Evolutionary conservation across 176 grass and related monocot genomes (phyloP), one percentile per base, ranked within the genome.

Genomic region (Aechmea fasciata): DNA sequence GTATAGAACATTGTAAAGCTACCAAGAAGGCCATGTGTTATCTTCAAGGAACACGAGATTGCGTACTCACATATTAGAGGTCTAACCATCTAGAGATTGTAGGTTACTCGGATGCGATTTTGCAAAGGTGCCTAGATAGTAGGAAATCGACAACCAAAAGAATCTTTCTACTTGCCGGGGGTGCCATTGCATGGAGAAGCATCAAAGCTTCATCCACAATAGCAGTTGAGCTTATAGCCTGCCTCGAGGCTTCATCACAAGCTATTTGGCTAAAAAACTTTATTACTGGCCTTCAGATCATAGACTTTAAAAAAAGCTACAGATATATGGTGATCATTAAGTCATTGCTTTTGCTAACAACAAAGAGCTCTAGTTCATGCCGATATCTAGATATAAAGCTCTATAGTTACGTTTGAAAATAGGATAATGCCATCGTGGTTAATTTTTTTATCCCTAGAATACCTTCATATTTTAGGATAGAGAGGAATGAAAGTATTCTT

Each of bases 321-420:
- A 65, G 73, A 63, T 75, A 51, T 75, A 49, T 52, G 66, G 47
- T 75, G 73, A 67, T 23, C 66, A 75, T 75, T 9, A 15, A 22
- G 48, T 17, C 51, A 47, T 14, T 55, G 9, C n/a, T 55, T 9
- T 33, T 33, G 29, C 29, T 33, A 33, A 47, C 14, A 47, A 9
- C 14, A 61, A 47, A 29, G 2, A 52, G 47, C 29, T 47, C 68
- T 11, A 13, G 0, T 13, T 48, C 17, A 18, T 14, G 15, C 23
- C 33, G 17, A 0, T 13, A 49, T 18, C 13, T 70, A 1, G 23
- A 70, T 23, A 11, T 68, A 28, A 68, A 28, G 9, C 47, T 68
- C 5, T 28, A 17, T 1, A 0, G 22, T 1, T 23, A 23, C 22
- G 22, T 23, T 23, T 23, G 22, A 23, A 23, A 23, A 23, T 23